phyloP scores from a whole-genome alignment of 768 basidiomycete genomes.

The Hygrophorus russula region DNA sequence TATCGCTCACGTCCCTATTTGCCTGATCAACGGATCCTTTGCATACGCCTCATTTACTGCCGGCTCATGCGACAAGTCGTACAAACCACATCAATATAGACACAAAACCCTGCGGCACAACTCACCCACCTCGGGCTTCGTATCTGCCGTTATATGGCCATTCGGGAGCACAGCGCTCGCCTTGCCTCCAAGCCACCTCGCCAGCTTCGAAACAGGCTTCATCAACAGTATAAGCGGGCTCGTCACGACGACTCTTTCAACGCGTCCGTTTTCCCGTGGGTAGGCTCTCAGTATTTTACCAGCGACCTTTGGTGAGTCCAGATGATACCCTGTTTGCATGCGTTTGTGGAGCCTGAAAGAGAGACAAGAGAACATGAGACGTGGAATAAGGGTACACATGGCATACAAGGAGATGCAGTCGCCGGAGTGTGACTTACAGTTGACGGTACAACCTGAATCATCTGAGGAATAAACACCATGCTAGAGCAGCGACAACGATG shows the following conservation, averaged over 20 bases:
- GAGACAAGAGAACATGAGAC: no score
- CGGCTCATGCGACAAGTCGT: constrained; percentile 53
- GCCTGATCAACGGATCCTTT: constrained; percentile 49
- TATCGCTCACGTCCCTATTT: constrained; percentile 48
- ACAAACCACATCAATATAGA: background rate
- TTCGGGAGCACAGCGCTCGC: constrained; percentile 39
- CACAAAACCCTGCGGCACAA: no score
- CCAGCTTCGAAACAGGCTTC: constrained; percentile 39
- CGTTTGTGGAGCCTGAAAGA: no score
- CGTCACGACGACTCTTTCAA: constrained; percentile 58
- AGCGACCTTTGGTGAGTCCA: no score
- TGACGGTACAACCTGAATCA: no score
- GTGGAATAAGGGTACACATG: no score
- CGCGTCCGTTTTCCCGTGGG: constrained; percentile 31
- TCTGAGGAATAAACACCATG: no score
- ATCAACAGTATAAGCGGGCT: constrained; percentile 60
- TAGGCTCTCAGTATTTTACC: no score
- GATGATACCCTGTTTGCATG: no score
- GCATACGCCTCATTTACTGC: constrained; percentile 37
- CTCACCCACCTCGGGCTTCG: constrained; percentile 36
- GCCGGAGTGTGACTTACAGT: no score
- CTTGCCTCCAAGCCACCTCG: constrained; percentile 42
- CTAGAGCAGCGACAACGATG: no score
- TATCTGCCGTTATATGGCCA: constrained; percentile 38
- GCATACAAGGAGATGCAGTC: no score